Evolutionary conservation across 2,329 filamentous ascomycete species (phyloP), one percentile per base, ranked within the genome.

Genomic region (Pezicula rhizophila): DNA sequence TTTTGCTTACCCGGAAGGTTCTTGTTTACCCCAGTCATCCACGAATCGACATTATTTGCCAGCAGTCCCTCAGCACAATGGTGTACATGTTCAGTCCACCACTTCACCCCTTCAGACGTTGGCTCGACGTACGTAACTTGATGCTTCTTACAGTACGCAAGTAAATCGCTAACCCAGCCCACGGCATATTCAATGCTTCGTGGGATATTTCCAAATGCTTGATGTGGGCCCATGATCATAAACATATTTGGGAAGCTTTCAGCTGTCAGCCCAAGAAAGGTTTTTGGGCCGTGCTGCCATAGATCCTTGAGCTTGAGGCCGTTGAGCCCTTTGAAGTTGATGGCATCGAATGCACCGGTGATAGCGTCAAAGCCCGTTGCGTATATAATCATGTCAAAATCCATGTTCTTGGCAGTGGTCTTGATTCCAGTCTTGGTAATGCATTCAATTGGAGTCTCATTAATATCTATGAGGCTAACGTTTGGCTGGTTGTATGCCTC

Each of bases 11-110:
- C 62, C 14, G 64, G 61, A 35, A 77, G 56, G 49, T 78, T 77
- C 53, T 66, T 74, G 53, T 78, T 78, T 2, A 78, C 71, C 0
- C 75, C 76, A 2, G 74, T 78, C 74, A 78, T 77, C 76, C 75
- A 79, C 1, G 68, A 71, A 51, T 78, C 74, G 0, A 76, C 70
- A 52, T 76, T 68, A 50, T 72, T 73, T 0, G 67, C 64, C 23
- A 78, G 54, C 8, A 72, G 50, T 0, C 74, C 74, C 33, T 70
- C 59, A 0, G 69, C 67, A 45, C 71, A 74, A 3, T 72, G 65
- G 20, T 69, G 60, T 2, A 78, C 75, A 62, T 77, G 75, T 35
- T 72, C 59, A 0, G 70, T 74, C 74, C 74, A 77, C 11, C 55
- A 51, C 4, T 65, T 56, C 45, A 70, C 63, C 0, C 61, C 68